A percentile compares a stretch with the other conserved stretches of the same genome.
Evolutionary conservation across 352 stramenopile species (phyloP).

Genomic region (Phytophthora uliginosa): DNA sequence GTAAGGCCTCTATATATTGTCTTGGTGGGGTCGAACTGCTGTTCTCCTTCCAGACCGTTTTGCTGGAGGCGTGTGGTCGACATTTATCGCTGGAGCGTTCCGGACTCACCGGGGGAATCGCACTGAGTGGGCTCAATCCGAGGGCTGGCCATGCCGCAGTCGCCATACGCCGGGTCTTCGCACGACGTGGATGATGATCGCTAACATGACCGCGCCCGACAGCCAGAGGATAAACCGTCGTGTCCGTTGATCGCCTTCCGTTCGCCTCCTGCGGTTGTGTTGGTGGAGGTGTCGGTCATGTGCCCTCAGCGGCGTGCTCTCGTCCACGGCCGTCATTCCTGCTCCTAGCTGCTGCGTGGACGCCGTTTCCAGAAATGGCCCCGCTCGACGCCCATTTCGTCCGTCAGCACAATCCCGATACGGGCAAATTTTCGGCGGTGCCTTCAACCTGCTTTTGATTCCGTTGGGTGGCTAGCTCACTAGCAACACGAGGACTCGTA

Average conservation of each 20-base stretch:
- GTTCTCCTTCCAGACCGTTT: background rate
- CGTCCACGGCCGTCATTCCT: constrained; percentile 20
- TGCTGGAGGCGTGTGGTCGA: background rate
- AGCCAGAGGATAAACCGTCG: constrained; percentile 9
- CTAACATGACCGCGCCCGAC: constrained; percentile 21
- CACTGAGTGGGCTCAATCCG: constrained; percentile 1
- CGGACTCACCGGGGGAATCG: background rate
- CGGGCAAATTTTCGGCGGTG: constrained; percentile 8
- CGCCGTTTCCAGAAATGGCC: constrained; percentile 52
- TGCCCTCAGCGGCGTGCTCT: constrained; percentile 25
- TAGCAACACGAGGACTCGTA: constrained; percentile 7
- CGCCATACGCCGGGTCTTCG: constrained; percentile 10
- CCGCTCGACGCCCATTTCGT: background rate
- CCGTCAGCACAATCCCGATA: constrained; percentile 2
- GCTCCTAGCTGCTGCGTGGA: no score
- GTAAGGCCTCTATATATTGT: no score
- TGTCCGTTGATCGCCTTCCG: constrained; percentile 3
- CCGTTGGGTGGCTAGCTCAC: constrained; percentile 19
- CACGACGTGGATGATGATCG: constrained; percentile 33
- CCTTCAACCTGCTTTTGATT: constrained; percentile 19
- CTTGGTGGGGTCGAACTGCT: background rate
- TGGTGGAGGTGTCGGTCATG: constrained; percentile 32
- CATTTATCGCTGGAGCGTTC: background rate
- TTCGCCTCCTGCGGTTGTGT: constrained; percentile 21
- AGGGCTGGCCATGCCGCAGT: constrained; percentile 14